Conservation (phyloP, 2,329 filamentous ascomycete genomes). For the Colletotrichum navitas region DNA sequence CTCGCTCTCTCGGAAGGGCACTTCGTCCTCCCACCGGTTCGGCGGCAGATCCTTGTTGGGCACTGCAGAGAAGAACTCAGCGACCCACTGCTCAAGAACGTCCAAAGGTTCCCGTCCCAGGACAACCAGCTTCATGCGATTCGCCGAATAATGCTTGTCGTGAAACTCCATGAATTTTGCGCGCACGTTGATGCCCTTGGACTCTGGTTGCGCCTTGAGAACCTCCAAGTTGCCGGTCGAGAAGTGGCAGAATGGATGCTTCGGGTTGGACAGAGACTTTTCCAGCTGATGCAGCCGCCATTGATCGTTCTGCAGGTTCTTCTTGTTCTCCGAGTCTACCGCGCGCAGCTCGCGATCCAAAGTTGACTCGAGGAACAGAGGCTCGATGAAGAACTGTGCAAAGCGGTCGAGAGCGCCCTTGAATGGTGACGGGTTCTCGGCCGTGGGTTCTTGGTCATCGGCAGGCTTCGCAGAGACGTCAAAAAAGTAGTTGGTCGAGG, state of each 20-base stretch:
- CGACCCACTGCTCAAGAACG: constrained; percentile 84
- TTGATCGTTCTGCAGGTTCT: constrained; percentile 91
- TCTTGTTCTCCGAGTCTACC: constrained; percentile 97
- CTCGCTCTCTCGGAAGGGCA: constrained; percentile 62
- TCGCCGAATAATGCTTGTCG: constrained; percentile 89
- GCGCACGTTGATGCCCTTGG: constrained; percentile 84
- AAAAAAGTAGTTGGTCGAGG: constrained; percentile 98
- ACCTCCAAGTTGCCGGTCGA: constrained; percentile 91
- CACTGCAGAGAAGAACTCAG: constrained; percentile 84
- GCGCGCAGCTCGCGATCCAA: constrained; percentile 88
- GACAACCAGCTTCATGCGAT: constrained; percentile 92
- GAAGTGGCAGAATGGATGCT: constrained; percentile 91
- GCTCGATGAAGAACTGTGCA: constrained; percentile 92
- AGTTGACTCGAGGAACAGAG: constrained; percentile 86
- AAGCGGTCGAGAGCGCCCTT: constrained; percentile 91
- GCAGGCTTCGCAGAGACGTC: constrained; percentile 87
- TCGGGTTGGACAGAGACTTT: constrained; percentile 87
- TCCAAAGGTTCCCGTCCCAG: constrained; percentile 86
- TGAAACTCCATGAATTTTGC: constrained; percentile 96
- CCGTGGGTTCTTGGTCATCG: constrained; percentile 68
- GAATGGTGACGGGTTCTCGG: constrained; percentile 70
- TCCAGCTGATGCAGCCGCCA: constrained; percentile 91
- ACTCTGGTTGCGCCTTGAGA: constrained; percentile 84
- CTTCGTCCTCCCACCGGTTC: constrained; percentile 66
- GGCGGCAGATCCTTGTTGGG: constrained; percentile 82